Base-by-base conservation (phyloP, 164 flowering plant species). In the Chimonanthus praecox region DNA sequence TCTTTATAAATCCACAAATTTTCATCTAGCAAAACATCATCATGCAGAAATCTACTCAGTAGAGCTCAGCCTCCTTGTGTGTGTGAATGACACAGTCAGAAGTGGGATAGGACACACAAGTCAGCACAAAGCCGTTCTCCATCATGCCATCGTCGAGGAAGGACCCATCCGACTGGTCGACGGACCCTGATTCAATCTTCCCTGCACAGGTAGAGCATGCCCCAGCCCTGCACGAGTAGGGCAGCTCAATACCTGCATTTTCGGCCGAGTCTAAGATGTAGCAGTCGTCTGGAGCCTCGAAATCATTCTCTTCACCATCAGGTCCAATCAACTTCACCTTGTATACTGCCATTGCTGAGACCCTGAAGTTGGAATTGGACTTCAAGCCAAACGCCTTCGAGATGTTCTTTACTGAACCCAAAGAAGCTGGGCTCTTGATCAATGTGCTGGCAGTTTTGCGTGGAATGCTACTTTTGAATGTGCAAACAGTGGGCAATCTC, bases 201-300 rank as follows among this genome's bases (percentile, higher is more conserved):
- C 97, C 97, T 0, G 92, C 94, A 77, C 97, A 91, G 47, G 92
- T 88, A 4, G 90, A 90, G 82, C 97, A 91, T 1, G 97, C 90
- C 11, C 94, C 94, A 13, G 91, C 97, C 79, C 92, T 78, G 89
- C 97, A 92, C 0, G 90, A 88, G 78, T 91, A 91, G 0, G 97
- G 97, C 69, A 90, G 76, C 49, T 88, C 97, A 43, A 88, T 18
- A 21, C 92, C 97, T 0, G 91, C 97, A 5, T 61, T 62, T 82
- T 89, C 92, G 9, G 91, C 94, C 21, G 97, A 77, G 60, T 91
- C 94, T 7, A 91, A 79, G 69, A 91, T 88, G 85, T 85, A 88
- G 5, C 68, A 18, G 71, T 89, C 94, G 68, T 88, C 92, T 1
- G 88, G 86, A 7, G 94, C 97, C 2, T 88, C 94, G 67, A 91